Base-by-base conservation (phyloP, 225 moss, liverwort and hornwort species). In the Takakia lepidozioides region DNA sequence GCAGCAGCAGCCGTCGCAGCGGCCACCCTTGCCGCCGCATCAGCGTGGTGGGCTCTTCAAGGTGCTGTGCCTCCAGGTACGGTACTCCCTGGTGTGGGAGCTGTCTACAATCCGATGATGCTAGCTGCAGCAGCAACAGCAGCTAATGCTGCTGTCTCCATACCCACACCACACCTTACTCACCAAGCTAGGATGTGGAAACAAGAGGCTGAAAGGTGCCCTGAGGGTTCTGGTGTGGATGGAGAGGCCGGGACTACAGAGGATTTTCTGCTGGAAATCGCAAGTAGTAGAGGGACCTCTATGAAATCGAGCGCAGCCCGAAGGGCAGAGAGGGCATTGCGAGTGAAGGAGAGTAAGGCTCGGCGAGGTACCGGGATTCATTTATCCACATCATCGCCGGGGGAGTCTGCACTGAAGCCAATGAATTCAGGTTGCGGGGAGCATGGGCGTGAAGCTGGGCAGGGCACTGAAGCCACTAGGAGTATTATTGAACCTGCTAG, bases 41-140 rank as follows among this genome's bases (percentile, higher is more conserved):
- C 82, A 13, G 82, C 82, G 0, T 82, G 82, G 82, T 82, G 82
- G 82, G 82, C 82, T 28, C 73, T 82, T 62, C 82, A 82, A 38
- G 77, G 76, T 41, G 52, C 57, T 7, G 50, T 77, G 66, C 63
- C 73, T 10, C 73, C 73, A 3, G 73, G 73, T 23, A 50, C 75
- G 64, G 65, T 82, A 46, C 73, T 73, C 39, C 73, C 82, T 13
- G 56, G 68, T 22, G 5, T 77, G 45, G 82, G 73, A 6, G 70
- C 77, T 24, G 48, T 82, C 65, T 82, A 66, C 39, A 50, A 29
- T 27, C 49, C 49, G 10, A 18, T 27, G 19, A 30, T 30, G 26
- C 26, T 25, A 1, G 48, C 48, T 25, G n/a, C n/a, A n/a, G n/a
- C n/a, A n/a, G n/a, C n/a, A n/a, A 27, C 68, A 10, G 61, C 67